These are phyloP conservation scores for Plantago rigida DNA, from an alignment of 305 asterid species.

Conservation along the genomic window DNA sequence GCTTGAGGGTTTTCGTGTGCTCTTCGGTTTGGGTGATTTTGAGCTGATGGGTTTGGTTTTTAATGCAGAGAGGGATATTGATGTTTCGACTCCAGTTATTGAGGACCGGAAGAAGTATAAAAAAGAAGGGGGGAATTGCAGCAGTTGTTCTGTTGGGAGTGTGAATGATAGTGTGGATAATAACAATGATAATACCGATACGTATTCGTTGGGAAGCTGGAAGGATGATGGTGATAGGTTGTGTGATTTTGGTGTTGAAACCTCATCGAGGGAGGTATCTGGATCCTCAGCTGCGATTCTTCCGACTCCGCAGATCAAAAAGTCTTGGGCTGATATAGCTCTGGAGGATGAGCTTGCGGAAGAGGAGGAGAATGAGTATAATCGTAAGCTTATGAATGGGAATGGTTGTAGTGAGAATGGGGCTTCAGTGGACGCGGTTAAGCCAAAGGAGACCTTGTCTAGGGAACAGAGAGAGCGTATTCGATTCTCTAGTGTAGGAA, in stretches of 20 bases:
- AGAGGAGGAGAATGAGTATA: constrained; percentile 47
- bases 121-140: constrained; percentile 36
- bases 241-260: constrained; percentile 30
- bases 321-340: constrained; percentile 99
- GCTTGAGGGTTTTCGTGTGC: no score
- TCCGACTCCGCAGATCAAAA: constrained; percentile 39
- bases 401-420: constrained; percentile 32
- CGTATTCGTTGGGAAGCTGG: constrained; percentile 61
- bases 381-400: constrained; percentile 22
- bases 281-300: constrained; percentile 28
- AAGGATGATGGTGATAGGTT: constrained; percentile 44
- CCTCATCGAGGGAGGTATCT: constrained; percentile 30
- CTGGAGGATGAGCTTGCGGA: constrained; percentile 69
- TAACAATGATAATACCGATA: constrained; percentile 41
- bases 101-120: constrained; percentile 28
- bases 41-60: not conserved
- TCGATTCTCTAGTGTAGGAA: constrained; percentile 49
- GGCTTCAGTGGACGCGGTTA: constrained; percentile 32
- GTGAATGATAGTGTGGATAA: constrained; percentile 37
- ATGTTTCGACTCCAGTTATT: constrained; percentile 29
- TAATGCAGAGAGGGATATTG: not conserved
- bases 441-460: constrained; percentile 46
- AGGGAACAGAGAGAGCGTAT: constrained; percentile 74
- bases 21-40: not conserved
- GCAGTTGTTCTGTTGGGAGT: constrained; percentile 40